Base-by-base conservation (phyloP, 257 asterid genomes). In the Solanum piurae region DNA sequence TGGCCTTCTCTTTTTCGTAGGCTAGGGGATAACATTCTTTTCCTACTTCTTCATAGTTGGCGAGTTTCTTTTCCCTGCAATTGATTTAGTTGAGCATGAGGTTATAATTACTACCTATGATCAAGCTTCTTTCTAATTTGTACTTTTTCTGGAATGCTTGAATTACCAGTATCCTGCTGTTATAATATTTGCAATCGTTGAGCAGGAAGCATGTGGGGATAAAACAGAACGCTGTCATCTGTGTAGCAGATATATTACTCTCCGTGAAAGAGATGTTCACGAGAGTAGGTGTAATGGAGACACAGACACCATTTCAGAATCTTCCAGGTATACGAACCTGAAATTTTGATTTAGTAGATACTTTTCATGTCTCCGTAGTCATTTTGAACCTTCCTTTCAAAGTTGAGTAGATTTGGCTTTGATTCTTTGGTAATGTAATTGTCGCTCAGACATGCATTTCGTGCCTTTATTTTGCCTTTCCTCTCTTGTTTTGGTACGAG, bases 51-150 rank as follows among this genome's bases (percentile, higher is more conserved):
- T 76, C 33, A 25, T 38, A 12, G n/a, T 66, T 36, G 20, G 98
- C 90, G 98, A 95, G 94, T 94, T 94, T 89, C 99, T 97, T 42
- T 94, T 95, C 85, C 99, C 99, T 74, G 99, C 98, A 44, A 85
- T 93, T 90, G 99, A 97, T 93, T 91, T 97, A 75, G 40, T 95
- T 89, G 94, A 94, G 91, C 99, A 97, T 93, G 95, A 97, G 99
- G 99, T 96, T 87, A 69, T 83, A 79, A 73, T 69, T 37, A 55
- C 36, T 62, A 25, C 77, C 87, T 85, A 44, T 75, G 16, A 72
- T 86, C 82, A 40, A 5, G 12, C 12, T 38, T 75, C 52, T 76
- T 76, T 34, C 37, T 13, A 42, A 7, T 77, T 77, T 40, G 13
- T 77, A 42, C 27, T 27, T 58, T 16, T 36, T 77, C 34, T 12